Conservation (phyloP, 768 basidiomycete genomes). For the Suillus occidentalis region DNA sequence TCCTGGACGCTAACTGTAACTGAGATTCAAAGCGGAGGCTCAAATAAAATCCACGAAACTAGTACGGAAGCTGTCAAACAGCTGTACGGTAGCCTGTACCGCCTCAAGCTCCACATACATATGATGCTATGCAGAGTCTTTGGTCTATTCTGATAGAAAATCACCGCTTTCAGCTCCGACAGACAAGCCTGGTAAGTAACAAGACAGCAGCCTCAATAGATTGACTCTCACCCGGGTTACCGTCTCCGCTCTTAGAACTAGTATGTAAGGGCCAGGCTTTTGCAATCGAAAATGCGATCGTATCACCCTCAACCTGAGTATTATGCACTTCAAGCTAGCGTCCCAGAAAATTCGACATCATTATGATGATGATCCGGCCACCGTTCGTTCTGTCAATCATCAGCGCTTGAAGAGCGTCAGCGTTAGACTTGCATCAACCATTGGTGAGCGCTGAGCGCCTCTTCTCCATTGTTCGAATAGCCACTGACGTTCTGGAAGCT, state of each 20-base stretch:
- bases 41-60: neutral
- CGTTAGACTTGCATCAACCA: conserved; percentile 28
- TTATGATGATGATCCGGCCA: conserved; percentile 30
- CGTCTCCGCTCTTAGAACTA: neutral
- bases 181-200: neutral
- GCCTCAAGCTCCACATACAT: neutral
- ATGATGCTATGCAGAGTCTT: too few species aligned
- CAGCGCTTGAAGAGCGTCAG: conserved; percentile 26
- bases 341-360: conserved; percentile 25
- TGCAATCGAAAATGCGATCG: neutral
- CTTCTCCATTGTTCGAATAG: neutral
- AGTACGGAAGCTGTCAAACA: too few species aligned
- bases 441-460: conserved; percentile 22
- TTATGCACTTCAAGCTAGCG: conserved; percentile 28
- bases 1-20: too few species aligned
- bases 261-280: neutral
- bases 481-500: conserved; percentile 38
- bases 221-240: neutral
- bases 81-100: neutral
- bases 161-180: neutral
- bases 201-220: neutral
- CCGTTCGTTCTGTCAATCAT: conserved; percentile 26
- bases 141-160: neutral
- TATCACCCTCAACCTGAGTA: neutral
- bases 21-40: neutral